A percentile compares a stretch with the other conserved stretches of the same genome.
Evolutionary conservation across 192 early-diverging fungal genomes (phyloP).

Genomic region (Backusella circina): DNA sequence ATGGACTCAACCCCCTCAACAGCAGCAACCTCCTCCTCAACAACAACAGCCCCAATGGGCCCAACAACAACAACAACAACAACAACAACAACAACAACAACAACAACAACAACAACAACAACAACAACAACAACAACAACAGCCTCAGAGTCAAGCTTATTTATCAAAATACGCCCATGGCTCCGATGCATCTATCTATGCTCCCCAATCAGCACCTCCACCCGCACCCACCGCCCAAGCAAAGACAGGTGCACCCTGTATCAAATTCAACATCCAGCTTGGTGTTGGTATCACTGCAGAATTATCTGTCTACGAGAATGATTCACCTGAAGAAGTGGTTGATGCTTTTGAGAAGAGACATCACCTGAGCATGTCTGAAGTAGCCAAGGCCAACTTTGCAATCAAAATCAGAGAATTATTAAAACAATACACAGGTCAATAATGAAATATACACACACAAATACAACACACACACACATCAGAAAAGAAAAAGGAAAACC

Average conservation of each 20-base stretch:
- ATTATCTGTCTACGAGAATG: slow-evolving; percentile 12
- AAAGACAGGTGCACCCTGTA: not conserved
- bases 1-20: not conserved
- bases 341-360: slow-evolving; percentile 14
- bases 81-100: not conserved
- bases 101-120: not conserved
- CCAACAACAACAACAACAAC: not conserved
- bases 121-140: not conserved
- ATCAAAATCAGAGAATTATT: slow-evolving; percentile 1
- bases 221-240: not conserved
- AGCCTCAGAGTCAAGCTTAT: not conserved
- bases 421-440: not conserved
- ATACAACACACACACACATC: not conserved
- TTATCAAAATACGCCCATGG: not conserved
- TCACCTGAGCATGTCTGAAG: slow-evolving; percentile 2
- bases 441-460: not conserved
- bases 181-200: slow-evolving; percentile 5
- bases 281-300: slow-evolving; percentile 12
- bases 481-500: not conserved
- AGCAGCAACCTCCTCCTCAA: not conserved
- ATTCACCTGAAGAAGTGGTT: slow-evolving; percentile 1
- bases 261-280: slow-evolving; percentile 16
- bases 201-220: not conserved
- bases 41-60: not conserved
- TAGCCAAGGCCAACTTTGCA: not conserved